Base-by-base conservation (phyloP, 2,329 filamentous ascomycete species). In the Xylariales sp. region DNA sequence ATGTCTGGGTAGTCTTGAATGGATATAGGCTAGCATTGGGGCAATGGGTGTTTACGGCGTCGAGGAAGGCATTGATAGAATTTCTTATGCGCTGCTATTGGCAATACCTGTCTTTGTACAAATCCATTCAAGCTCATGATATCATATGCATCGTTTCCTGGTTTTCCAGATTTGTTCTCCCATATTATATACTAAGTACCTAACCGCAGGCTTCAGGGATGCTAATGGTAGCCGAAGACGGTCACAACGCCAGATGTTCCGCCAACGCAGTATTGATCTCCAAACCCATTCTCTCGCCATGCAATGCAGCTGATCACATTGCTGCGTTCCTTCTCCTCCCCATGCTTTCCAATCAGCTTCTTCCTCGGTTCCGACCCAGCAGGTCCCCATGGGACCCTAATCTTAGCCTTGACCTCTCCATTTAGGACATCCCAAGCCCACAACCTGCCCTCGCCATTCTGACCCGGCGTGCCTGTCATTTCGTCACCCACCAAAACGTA, bases 381-480 rank as follows among this genome's bases (percentile, higher is more conserved):
- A 4, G 73, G 73, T 1, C 76, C 75, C 76, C 76, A 79, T 0
- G 77, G 74, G 3, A 78, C 68, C 25, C 59, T 64, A 5, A 95
- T 64, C 49, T 70, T 78, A 22, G 84, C 78, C 44, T 79, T 70
- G 38, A 86, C 59, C 41, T 81, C 76, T 1, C 88, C 90, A 5
- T 76, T 84, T 41, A 95, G 60, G 15, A 95, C 67, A 65, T 96
- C 89, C 91, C 91, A 97, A 2, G 80, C 87, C 68, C 83, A 82
- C 6, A 89, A 64, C 54, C 72, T 71, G 3, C 85, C 86, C 46
- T 84, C 70, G 3, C 65, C 66, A 42, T 55, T 28, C 53, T 58
- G 15, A 46, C 59, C 54, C 40, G 56, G 47, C 1, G 48, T 20
- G 2, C 48, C 49, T 5, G 54, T 65, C 56, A 76, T 71, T 63